A percentile compares a stretch with the other conserved stretches of the same genome.
These are phyloP conservation scores for Saccharum officinarum DNA, from an alignment of 176 grass and related monocot genomes.

Conservation along the genomic window DNA sequence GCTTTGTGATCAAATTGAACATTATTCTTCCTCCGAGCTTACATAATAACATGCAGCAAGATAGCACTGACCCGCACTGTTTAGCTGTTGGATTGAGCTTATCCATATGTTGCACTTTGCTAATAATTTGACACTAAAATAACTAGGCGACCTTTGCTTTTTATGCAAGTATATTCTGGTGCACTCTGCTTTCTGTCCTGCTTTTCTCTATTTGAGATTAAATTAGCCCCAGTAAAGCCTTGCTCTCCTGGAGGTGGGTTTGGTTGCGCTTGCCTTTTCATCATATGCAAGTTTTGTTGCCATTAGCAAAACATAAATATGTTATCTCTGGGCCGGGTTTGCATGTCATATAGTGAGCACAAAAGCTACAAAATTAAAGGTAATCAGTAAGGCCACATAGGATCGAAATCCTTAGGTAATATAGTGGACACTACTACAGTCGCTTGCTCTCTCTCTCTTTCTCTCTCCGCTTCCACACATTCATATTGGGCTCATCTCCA, in stretches of 20 bases:
- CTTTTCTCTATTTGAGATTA: slow-evolving; percentile 31
- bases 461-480: not conserved
- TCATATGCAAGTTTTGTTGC: slow-evolving; percentile 14
- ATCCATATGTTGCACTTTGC: slow-evolving; percentile 34
- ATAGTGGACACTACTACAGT: slow-evolving; percentile 8
- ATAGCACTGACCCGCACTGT: not conserved
- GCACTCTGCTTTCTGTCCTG: slow-evolving; percentile 44
- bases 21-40: not conserved
- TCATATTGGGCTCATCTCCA: not conserved
- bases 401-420: slow-evolving; percentile 30
- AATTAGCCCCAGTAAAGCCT: slow-evolving; percentile 24
- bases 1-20: not conserved
- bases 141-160: slow-evolving; percentile 34
- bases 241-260: slow-evolving; percentile 24
- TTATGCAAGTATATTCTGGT: slow-evolving; percentile 52
- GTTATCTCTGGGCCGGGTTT: not conserved
- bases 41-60: not conserved
- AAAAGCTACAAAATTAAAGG: not conserved
- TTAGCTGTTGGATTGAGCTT: slow-evolving; percentile 35
- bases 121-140: slow-evolving; percentile 37
- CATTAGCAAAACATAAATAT: slow-evolving; percentile 19
- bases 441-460: slow-evolving; percentile 4
- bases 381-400: slow-evolving; percentile 26
- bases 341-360: slow-evolving; percentile 3
- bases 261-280: slow-evolving; percentile 33